phyloP scores from a whole-genome alignment of 495 filamentous ascomycete species.

The Astrocystis sublimbata region DNA sequence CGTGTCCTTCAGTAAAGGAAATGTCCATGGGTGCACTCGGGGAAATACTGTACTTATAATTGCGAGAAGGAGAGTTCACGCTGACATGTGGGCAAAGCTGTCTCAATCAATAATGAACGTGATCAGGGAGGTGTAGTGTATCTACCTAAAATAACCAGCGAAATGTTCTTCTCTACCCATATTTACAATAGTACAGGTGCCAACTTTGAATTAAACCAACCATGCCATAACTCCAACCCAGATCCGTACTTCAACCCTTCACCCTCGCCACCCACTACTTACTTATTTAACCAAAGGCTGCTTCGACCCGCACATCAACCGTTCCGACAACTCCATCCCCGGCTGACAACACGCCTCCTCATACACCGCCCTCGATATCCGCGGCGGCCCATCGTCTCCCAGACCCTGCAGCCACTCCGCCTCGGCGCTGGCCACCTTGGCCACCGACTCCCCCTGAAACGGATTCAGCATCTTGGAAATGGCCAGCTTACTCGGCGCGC shows the following conservation, averaged over 20 bases:
- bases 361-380: constrained; percentile 15
- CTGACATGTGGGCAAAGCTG: background rate
- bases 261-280: too few relatives aligned
- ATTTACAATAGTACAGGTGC: background rate
- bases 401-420: background rate
- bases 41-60: background rate
- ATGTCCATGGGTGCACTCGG: background rate
- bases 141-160: background rate
- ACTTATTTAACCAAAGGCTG: background rate
- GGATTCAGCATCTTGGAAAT: background rate
- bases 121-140: background rate
- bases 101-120: background rate
- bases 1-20: background rate
- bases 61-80: background rate
- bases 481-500: background rate
- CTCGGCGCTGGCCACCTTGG: constrained; percentile 13
- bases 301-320: constrained; percentile 3
- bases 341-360: constrained; percentile 21
- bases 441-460: background rate
- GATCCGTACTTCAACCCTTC: too few relatives aligned
- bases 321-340: background rate
- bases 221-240: too few relatives aligned
- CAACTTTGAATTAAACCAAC: too few relatives aligned
- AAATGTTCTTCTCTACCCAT: background rate
- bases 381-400: background rate